phyloP scores from a whole-genome alignment of 1,284 basidiomycete genomes.

The Butyriboletus appendiculatus region DNA sequence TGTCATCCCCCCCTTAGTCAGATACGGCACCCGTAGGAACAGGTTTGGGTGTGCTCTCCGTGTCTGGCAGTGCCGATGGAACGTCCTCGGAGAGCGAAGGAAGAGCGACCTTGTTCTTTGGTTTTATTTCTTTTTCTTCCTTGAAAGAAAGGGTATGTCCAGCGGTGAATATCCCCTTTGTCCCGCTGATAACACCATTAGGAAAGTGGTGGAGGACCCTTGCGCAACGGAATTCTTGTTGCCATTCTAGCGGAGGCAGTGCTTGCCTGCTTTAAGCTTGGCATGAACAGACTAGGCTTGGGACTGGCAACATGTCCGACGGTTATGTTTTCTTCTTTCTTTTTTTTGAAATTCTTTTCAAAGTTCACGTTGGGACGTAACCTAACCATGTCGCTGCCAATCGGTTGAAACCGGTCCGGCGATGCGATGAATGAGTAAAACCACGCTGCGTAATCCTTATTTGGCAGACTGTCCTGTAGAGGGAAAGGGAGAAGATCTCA shows the following conservation, averaged over 20 bases:
- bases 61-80: background rate
- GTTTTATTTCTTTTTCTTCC: background rate
- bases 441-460: conserved; percentile 16
- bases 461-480: conserved; percentile 19
- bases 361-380: conserved; percentile 3
- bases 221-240: conserved; percentile 15
- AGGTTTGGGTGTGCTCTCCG: conserved; percentile 5
- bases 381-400: conserved; percentile 4
- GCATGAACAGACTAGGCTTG: background rate
- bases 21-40: conserved; percentile 1
- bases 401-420: conserved; percentile 6
- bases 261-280: conserved; percentile 4
- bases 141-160: conserved; percentile 2
- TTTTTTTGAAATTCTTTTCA: conserved; percentile 7
- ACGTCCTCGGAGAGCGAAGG: conserved; percentile 23
- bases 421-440: conserved; percentile 1
- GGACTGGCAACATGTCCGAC: background rate
- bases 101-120: background rate
- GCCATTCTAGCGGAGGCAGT: conserved; percentile 22
- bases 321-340: conserved; percentile 7
- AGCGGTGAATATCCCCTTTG: conserved; percentile 9
- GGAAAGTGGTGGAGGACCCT: conserved; percentile 16
- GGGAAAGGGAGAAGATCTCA: conserved; percentile 9
- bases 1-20: conserved; percentile 9
- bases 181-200: conserved; percentile 25